Evolutionary conservation across 257 asterid genomes (phyloP).

Genomic region (Jacaranda mimosifolia): DNA sequence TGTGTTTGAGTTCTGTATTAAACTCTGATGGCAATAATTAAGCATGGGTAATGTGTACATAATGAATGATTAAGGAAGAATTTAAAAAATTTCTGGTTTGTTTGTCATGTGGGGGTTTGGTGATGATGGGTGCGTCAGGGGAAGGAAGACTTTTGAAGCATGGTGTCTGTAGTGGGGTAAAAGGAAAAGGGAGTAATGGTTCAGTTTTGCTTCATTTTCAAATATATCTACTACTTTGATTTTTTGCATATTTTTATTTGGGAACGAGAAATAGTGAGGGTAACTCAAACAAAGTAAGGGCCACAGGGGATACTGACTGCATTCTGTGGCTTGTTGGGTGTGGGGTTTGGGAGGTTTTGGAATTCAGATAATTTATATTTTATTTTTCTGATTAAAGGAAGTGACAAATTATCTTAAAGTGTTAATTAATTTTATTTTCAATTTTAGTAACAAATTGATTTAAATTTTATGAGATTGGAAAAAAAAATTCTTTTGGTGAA

Average conservation of each 20-base stretch:
- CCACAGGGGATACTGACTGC: conserved; percentile 37
- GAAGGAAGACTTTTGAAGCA: conserved; percentile 38
- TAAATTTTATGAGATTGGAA: no score
- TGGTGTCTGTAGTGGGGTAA: conserved; percentile 12
- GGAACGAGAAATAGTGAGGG: conserved; percentile 21
- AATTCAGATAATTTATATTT: no score
- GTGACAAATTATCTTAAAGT: no score
- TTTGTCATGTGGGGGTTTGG: no score
- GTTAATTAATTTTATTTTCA: no score
- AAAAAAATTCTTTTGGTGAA: no score
- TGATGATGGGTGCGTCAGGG: conserved; percentile 9
- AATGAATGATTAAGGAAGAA: conserved; percentile 32
- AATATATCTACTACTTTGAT: conserved; percentile 19
- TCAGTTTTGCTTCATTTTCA: no score
- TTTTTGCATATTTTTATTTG: conserved; percentile 33
- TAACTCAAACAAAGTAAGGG: neutral
- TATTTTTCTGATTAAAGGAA: no score
- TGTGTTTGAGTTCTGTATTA: neutral
- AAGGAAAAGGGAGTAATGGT: neutral
- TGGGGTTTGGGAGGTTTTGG: neutral
- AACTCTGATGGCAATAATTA: conserved; percentile 34
- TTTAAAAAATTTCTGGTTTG: no score
- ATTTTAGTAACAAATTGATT: no score
- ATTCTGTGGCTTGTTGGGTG: conserved; percentile 35
- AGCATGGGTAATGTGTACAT: conserved; percentile 34